A percentile compares a stretch with the other conserved stretches of the same genome.
Conservation (phyloP, 768 basidiomycete species). For the Daedaleopsis nitida region DNA sequence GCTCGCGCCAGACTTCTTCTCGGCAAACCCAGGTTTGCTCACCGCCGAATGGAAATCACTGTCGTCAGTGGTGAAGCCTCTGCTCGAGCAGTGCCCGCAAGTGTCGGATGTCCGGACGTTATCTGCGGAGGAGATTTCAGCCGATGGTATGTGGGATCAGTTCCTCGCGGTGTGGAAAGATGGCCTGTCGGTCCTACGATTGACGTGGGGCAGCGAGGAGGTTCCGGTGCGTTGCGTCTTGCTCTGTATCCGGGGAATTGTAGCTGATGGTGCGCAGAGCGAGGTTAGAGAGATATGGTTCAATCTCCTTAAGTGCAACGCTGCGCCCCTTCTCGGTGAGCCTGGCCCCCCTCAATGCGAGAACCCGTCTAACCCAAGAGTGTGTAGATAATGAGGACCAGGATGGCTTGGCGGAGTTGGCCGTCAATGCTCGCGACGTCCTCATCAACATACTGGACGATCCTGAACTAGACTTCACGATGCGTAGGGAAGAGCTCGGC, state of each 20-base stretch:
- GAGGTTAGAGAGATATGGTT: conserved; percentile 60
- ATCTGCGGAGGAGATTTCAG: conserved; percentile 55
- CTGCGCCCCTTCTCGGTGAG: conserved; percentile 49
- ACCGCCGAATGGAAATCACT: conserved; percentile 53
- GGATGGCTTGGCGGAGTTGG: conserved; percentile 23
- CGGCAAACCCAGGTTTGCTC: conserved; percentile 56
- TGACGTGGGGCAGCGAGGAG: conserved; percentile 42
- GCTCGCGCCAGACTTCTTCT: conserved; percentile 56
- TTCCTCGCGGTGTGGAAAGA: conserved; percentile 57
- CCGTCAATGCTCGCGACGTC: conserved; percentile 38
- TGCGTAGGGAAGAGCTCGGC: conserved; percentile 7
- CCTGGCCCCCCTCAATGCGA: not conserved
- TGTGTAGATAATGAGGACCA: conserved; percentile 46
- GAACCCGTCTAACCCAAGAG: too few relatives aligned
- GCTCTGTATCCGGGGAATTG: not conserved
- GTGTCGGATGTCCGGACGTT: conserved; percentile 59
- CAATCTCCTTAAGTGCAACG: conserved; percentile 53
- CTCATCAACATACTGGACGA: conserved; percentile 39
- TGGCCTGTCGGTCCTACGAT: conserved; percentile 44
- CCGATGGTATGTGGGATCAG: conserved; percentile 52
- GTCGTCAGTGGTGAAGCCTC: conserved; percentile 46
- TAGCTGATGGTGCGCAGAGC: conserved; percentile 29
- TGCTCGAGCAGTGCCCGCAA: conserved; percentile 56
- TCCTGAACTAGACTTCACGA: conserved; percentile 24
- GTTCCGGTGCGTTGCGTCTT: conserved; percentile 46